Conservation (phyloP, 2,329 filamentous ascomycete genomes). For the Xylariaceae sp. region DNA sequence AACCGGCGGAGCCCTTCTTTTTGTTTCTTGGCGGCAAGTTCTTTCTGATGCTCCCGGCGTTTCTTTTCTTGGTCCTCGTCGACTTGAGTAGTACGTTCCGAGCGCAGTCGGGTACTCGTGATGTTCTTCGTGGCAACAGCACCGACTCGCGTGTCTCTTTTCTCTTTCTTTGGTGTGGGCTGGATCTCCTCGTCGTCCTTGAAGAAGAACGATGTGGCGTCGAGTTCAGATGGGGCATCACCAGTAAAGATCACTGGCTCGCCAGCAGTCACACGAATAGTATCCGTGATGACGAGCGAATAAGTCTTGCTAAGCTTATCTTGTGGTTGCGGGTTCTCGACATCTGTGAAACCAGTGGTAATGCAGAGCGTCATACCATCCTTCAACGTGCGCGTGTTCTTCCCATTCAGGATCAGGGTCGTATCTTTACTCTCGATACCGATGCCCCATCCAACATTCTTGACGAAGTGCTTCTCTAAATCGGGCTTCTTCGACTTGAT, state of each 20-base stretch:
- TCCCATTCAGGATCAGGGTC: conserved; percentile 78
- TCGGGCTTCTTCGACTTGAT: conserved; percentile 91
- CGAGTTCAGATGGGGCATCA: conserved; percentile 83
- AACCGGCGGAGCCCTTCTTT: conserved; percentile 81
- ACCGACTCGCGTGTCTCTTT: conserved; percentile 75
- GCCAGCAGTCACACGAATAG: conserved; percentile 75
- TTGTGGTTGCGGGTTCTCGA: conserved; percentile 80
- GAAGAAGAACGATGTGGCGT: conserved; percentile 97
- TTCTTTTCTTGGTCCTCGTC: conserved; percentile 86
- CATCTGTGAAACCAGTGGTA: conserved; percentile 82
- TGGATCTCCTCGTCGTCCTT: conserved; percentile 90
- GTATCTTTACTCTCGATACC: conserved; percentile 86
- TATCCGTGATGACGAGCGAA: conserved; percentile 86
- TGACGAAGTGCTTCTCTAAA: conserved; percentile 88
- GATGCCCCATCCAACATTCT: conserved; percentile 86
- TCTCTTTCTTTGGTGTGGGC: conserved; percentile 83
- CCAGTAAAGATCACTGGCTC: conserved; percentile 89
- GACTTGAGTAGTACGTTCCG: conserved; percentile 79
- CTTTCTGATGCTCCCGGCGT: conserved; percentile 87
- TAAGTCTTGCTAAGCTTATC: conserved; percentile 88
- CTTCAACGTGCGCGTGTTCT: conserved; percentile 76
- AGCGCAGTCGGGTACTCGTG: conserved; percentile 85
- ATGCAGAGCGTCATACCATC: conserved; percentile 97
- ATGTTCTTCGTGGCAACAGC: conserved; percentile 93
- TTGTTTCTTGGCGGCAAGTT: conserved; percentile 81